phyloP scores from a whole-genome alignment of 148 eudicot species.

The Rhododendron molle region DNA sequence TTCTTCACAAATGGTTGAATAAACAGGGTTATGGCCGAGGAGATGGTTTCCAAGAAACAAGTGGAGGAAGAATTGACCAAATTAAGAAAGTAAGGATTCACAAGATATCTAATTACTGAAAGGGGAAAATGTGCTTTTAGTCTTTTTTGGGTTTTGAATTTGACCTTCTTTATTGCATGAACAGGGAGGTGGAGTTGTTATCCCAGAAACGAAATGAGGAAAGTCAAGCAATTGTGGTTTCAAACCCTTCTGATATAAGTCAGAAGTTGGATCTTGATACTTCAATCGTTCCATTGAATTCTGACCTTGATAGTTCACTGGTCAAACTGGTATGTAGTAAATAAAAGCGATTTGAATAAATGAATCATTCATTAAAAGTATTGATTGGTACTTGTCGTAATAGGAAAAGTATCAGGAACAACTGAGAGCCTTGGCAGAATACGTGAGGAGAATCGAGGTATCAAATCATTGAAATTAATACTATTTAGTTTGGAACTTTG shows the following conservation, averaged over 20 bases:
- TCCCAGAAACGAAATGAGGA: conserved; percentile 27
- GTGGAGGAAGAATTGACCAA: conserved; percentile 27
- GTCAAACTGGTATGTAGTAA: conserved; percentile 13
- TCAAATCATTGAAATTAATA: not conserved
- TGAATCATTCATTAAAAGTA: not conserved
- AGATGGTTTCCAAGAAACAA: conserved; percentile 25
- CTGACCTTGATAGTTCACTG: conserved; percentile 13
- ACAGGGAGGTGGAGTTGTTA: conserved; percentile 41
- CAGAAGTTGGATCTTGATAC: conserved; percentile 18
- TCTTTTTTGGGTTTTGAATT: not conserved
- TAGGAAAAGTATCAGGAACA: conserved; percentile 37
- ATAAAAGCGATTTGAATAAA: not conserved
- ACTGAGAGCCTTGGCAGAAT: conserved; percentile 24
- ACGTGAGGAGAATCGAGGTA: conserved; percentile 33
- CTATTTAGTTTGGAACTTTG: not conserved
- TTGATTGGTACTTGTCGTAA: not conserved
- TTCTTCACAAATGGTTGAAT: conserved; percentile 2
- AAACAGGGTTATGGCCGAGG: conserved; percentile 19
- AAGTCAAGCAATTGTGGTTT: conserved; percentile 19
- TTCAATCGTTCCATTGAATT: conserved; percentile 10
- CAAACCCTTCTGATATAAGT: conserved; percentile 5
- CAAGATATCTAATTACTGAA: not conserved
- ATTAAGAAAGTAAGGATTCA: conserved; percentile 31
- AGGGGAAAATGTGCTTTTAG: not conserved
- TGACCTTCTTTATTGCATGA: conserved; percentile 8